Base-by-base conservation (phyloP, 768 basidiomycete genomes). In the Russula olivacea region DNA sequence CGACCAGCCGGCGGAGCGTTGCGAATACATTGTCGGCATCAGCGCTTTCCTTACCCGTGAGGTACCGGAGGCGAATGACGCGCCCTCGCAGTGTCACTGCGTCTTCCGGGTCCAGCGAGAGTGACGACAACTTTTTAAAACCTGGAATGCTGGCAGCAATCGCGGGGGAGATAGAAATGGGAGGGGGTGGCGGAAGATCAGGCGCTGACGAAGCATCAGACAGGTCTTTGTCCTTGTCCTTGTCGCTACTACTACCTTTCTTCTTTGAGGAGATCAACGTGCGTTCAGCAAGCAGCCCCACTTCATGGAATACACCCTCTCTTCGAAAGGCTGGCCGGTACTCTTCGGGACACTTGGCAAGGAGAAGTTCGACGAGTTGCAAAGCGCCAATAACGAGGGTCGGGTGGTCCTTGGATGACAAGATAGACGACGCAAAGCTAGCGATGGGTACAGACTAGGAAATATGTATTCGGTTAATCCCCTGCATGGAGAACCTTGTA, bases 291-390 rank as follows among this genome's bases (percentile, higher is more conserved):
- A 95, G 76, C 10, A 77, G 73, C 67, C 94, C 93, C 41, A 99
- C 86, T 72, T 98, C 97, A 74, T 98, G 91, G 73, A 97, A 87
- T 32, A 98, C 97, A 10, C 97, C 97, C 75, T 99, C 96, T 32
- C 95, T 82, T 23, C 91, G 85, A 80, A 98, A 93, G 0, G 88
- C 86, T 19, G 92, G 89, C 70, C 85, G 86, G 75, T 97, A 98
- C 56, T 92, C 81, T 14, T 84, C 77, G 10, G 92, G 88, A 49
- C 93, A 80, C 74, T 97, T 98, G 70, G 77, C 79, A 55, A 98
- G 77, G 9, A 98, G 83, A 28, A 98, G 77, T 69, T 98, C 97
- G 32, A 97, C 93, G 28, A 99, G 83, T 71, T 98, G 97, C 3
- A 98, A 79, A 3, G 93, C 94, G 41, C 87, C 87, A 43, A 91